Percentiles rank a stretch among this genome's conserved stretches.
Conservation (phyloP, 2,329 filamentous ascomycete species). For the Trichoderma brevicompactum region DNA sequence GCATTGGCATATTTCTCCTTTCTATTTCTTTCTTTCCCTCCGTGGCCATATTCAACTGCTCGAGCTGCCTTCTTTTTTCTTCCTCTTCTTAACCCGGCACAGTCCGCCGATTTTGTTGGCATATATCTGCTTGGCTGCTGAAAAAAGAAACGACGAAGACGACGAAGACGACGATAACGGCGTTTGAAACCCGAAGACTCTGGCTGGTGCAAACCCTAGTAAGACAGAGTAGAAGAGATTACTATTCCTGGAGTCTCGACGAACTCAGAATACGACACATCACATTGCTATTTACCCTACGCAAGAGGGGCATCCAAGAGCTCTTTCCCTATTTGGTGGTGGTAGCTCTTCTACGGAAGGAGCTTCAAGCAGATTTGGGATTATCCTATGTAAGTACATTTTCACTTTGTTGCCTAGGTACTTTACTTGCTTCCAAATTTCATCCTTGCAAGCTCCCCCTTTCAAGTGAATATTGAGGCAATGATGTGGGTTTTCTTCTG, state of each 20-base stretch:
- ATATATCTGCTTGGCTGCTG: neutral
- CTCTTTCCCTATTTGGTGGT: neutral
- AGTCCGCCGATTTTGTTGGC: neutral
- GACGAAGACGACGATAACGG: neutral
- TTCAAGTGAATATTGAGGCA: neutral
- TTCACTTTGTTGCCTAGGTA: too few relatives aligned
- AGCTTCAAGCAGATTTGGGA: neutral
- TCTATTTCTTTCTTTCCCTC: neutral
- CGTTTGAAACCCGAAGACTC: neutral
- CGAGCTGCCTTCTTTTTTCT: neutral
- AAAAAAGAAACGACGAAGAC: neutral
- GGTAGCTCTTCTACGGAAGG: neutral
- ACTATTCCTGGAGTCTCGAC: neutral
- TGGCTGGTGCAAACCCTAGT: neutral
- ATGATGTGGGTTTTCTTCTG: neutral
- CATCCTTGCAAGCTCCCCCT: neutral
- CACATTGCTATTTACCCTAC: neutral
- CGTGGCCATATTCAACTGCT: too few relatives aligned
- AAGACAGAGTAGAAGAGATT: neutral
- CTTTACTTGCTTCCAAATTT: neutral
- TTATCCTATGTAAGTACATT: neutral
- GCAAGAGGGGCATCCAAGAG: neutral
- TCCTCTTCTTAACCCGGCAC: neutral
- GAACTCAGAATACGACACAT: constrained; percentile 9
- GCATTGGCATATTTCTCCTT: neutral